These are phyloP conservation scores for Boletellus sp. DNA, from an alignment of 1,284 basidiomycete genomes.

Conservation along the genomic window DNA sequence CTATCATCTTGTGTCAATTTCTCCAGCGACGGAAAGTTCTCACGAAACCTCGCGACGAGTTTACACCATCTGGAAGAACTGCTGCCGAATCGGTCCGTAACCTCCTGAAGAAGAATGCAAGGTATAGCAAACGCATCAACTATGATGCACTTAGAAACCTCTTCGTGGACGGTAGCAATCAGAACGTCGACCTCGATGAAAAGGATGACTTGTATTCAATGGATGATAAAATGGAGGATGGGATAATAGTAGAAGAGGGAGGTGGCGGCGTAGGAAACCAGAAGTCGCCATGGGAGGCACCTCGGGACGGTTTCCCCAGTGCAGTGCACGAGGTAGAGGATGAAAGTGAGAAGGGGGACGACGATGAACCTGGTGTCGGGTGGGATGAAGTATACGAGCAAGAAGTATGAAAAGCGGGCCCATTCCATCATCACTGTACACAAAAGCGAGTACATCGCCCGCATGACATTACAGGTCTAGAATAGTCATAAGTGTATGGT, in stretches of 20 bases:
- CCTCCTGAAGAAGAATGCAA: slow-evolving; percentile 77
- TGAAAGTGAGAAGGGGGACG: slow-evolving; percentile 34
- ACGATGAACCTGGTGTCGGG: slow-evolving; percentile 22
- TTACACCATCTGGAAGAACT: slow-evolving; percentile 68
- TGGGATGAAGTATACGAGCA: slow-evolving; percentile 45
- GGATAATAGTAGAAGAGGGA: slow-evolving; percentile 44
- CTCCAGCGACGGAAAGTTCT: slow-evolving; percentile 63
- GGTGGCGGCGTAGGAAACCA: slow-evolving; percentile 30
- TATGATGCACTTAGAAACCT: slow-evolving; percentile 81
- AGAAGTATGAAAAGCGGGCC: slow-evolving; percentile 32
- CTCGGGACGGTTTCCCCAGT: slow-evolving; percentile 12
- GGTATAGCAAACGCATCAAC: slow-evolving; percentile 87
- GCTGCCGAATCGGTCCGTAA: slow-evolving; percentile 79
- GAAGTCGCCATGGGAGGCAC: slow-evolving; percentile 11
- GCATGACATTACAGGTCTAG: slow-evolving; percentile 20
- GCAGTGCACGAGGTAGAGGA: slow-evolving; percentile 23
- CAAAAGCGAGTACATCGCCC: neutral
- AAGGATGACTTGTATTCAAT: slow-evolving; percentile 38
- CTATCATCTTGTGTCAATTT: slow-evolving; percentile 2
- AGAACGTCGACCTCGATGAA: slow-evolving; percentile 34
- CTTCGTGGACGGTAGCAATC: slow-evolving; percentile 53
- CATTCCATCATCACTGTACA: too few species aligned
- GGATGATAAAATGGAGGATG: slow-evolving; percentile 53
- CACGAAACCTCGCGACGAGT: slow-evolving; percentile 69
- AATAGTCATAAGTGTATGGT: slow-evolving; percentile 32